These are phyloP conservation scores for Myxozyma mucilagina DNA, from an alignment of 805 yeast genomes.

Conservation along the genomic window DNA sequence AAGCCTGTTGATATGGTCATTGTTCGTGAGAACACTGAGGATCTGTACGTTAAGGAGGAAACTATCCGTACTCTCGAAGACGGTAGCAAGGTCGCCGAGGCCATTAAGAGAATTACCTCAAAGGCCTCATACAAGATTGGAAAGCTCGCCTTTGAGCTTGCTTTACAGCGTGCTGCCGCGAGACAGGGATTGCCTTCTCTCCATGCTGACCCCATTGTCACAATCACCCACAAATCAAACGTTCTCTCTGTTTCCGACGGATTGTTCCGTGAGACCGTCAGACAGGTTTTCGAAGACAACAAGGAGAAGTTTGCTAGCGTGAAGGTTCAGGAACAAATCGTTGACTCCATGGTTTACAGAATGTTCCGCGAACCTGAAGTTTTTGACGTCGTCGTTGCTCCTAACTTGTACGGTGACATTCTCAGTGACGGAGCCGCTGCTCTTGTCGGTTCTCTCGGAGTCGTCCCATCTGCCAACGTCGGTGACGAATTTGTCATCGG, in stretches of 20 bases:
- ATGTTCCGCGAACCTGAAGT: conserved; percentile 98
- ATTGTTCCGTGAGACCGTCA: conserved; percentile 86
- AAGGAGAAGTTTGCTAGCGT: conserved; percentile 58
- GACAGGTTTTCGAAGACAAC: conserved; percentile 54
- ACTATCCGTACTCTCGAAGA: conserved; percentile 60
- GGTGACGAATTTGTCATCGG: conserved; percentile 96
- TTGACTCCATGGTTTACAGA: conserved; percentile 98
- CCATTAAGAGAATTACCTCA: conserved; percentile 94
- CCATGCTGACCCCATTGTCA: conserved; percentile 65
- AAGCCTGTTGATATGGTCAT: conserved; percentile 96
- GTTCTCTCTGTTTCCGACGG: conserved; percentile 93
- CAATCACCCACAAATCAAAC: conserved; percentile 95
- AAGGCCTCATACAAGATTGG: conserved; percentile 84
- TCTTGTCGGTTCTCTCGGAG: conserved; percentile 94
- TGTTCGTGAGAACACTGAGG: conserved; percentile 98
- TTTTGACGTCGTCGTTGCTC: conserved; percentile 98
- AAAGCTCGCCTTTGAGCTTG: conserved; percentile 87
- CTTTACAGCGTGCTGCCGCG: conserved; percentile 81
- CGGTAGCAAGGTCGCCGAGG: conserved; percentile 92
- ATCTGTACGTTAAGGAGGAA: conserved; percentile 93
- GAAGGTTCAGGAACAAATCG: conserved; percentile 89
- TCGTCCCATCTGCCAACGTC: conserved; percentile 96
- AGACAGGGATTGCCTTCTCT: conserved; percentile 49
- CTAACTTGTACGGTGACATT: conserved; percentile 96
- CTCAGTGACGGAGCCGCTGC: conserved; percentile 98